Conservation (phyloP, 768 basidiomycete species). For the Punctularia strigosozonata region DNA sequence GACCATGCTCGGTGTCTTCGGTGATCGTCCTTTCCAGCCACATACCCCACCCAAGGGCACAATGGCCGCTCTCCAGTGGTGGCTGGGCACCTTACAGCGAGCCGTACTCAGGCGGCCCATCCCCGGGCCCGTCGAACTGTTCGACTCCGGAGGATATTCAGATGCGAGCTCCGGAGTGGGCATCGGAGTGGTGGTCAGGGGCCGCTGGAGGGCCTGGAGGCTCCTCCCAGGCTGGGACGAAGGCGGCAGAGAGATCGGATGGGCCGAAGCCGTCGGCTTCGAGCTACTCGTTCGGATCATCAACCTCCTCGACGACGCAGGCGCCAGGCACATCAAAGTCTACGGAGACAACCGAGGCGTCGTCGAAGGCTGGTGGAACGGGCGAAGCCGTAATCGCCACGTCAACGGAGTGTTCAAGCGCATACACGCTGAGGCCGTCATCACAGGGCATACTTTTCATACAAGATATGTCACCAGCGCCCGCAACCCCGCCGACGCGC, state of each 20-base stretch:
- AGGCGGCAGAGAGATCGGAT: conserved; percentile 11
- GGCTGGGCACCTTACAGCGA: too few relatives aligned
- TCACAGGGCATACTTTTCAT: too few relatives aligned
- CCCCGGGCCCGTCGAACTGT: too few relatives aligned
- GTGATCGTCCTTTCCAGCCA: conserved; percentile 18
- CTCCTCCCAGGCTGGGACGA: conserved; percentile 9
- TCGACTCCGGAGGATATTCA: conserved; percentile 5
- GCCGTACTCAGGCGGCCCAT: too few relatives aligned
- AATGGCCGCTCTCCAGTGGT: too few relatives aligned
- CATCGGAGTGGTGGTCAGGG: conserved; percentile 10
- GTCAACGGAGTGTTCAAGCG: conserved; percentile 2
- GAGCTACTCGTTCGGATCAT: conserved; percentile 1
- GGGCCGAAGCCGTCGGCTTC: conserved; percentile 13
- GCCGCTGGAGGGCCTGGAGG: conserved; percentile 14
- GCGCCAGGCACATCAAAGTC: neutral
- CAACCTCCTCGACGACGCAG: neutral
- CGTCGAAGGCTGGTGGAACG: conserved; percentile 24
- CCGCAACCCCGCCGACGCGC: conserved; percentile 25
- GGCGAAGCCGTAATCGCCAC: conserved; percentile 10
- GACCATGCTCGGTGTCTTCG: conserved; percentile 18
- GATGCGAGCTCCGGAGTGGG: conserved; percentile 12
- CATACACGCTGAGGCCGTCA: too few relatives aligned
- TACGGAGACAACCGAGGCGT: conserved; percentile 20
- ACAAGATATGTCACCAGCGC: conserved; percentile 22
- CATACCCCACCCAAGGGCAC: too few relatives aligned